Base-by-base conservation (phyloP, 2,329 filamentous ascomycete species). In the Orbilia oligospora region DNA sequence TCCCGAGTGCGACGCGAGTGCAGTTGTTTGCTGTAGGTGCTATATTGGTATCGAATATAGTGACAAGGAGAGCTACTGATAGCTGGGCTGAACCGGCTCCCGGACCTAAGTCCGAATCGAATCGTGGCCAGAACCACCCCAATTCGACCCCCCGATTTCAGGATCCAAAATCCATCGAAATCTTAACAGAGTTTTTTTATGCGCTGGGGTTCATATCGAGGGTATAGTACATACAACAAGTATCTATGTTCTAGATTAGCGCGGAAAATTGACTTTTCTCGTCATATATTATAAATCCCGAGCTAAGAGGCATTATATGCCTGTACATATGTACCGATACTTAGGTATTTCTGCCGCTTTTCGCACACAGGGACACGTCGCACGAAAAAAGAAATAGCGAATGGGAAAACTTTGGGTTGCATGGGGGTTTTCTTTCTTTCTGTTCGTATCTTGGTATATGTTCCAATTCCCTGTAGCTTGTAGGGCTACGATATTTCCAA, bases 171-270 rank as follows among this genome's bases (percentile, higher is more conserved):
- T 33, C 49, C 49, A 33, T 24, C n/a, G 27, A 36, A 56, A 56
- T 56, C 53, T 56, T 56, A 38, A 56, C 20, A 56, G 27, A 56
- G 27, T 56, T 56, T 38, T 53, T n/a, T n/a, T n/a, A 18, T 24
- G 46, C 20, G 20, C 49, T 5, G 49, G 49, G n/a, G n/a, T 30
- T 53, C 49, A 56, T 10, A n/a, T 56, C 24, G 49, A 38, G 30
- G 53, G n/a, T n/a, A n/a, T n/a, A n/a, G n/a, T n/a, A n/a, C n/a
- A n/a, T n/a, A n/a, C n/a, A n/a, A n/a, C n/a, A 38, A 14, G 16
- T 24, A 33, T n/a, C n/a, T 33, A 33, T 9, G 27, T 55, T 6
- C 53, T 14, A 14, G 30, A 3, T 56, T 36, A 36, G 53, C 16
- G 6, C 53, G 27, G 30, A 27, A 56, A 56, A 56, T 56, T 56